A percentile compares a stretch with the other conserved stretches of the same genome.
phyloP scores from a whole-genome alignment of 2,329 filamentous ascomycete species.

The Cladosporium cucumerinum region DNA sequence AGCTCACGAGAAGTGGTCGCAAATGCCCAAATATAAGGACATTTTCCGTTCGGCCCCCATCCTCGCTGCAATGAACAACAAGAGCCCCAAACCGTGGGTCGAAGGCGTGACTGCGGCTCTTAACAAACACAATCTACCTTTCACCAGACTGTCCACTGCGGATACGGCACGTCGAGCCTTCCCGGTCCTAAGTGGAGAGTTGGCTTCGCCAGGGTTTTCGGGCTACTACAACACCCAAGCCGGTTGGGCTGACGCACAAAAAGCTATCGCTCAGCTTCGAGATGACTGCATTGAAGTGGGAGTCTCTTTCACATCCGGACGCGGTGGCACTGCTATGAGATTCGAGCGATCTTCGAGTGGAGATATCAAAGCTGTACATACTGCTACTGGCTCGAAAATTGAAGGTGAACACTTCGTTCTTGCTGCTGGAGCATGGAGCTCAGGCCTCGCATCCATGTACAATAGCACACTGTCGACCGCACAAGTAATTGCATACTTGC shows the following conservation, averaged over 20 bases:
- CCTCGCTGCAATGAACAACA: conserved; percentile 10
- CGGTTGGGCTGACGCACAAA: conserved; percentile 24
- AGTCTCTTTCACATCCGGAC: conserved; percentile 8
- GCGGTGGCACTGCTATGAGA: background rate
- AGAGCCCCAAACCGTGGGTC: background rate
- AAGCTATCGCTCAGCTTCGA: conserved; percentile 19
- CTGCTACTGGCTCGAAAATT: background rate
- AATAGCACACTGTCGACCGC: conserved; percentile 59
- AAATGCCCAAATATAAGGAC: background rate
- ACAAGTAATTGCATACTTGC: conserved; percentile 71
- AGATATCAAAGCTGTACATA: background rate
- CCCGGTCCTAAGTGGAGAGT: background rate
- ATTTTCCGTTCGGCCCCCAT: conserved; percentile 8
- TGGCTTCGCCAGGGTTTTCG: background rate
- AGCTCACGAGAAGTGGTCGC: conserved; percentile 19
- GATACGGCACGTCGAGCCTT: background rate
- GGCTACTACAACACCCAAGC: conserved; percentile 22
- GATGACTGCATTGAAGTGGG: conserved; percentile 10
- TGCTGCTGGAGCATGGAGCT: conserved; percentile 28
- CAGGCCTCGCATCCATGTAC: conserved; percentile 23
- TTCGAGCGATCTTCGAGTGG: background rate
- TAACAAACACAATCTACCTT: background rate
- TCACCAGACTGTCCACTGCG: conserved; percentile 2
- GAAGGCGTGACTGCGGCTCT: conserved; percentile 6
- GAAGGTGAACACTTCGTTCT: conserved; percentile 24